Base-by-base conservation (phyloP, 495 filamentous ascomycete genomes). In the Xylaria scruposa region DNA sequence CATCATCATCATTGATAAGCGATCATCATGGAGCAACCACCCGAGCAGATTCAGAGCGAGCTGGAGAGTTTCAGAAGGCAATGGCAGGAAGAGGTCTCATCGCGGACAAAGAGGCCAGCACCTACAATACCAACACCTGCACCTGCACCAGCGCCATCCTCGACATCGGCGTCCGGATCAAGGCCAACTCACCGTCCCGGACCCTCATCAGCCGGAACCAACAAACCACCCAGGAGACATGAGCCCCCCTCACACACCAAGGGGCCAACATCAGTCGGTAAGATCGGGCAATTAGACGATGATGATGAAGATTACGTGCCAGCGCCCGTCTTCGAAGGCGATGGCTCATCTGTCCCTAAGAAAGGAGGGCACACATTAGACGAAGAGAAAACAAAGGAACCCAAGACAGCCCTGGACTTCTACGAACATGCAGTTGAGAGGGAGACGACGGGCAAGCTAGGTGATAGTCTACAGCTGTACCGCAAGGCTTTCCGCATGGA, bases 401-500 rank as follows among this genome's bases (percentile, higher is more conserved):
- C 92, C 15, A 83, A 83, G 29, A 93, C 94, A 9, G 96, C 96
- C 4, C 81, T 98, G 49, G 96, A 98, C 76, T 93, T 97, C 79
- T 98, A 97, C 76, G 96, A 98, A 79, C 87, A 88, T 79, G 97
- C 95, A 0, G 94, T 97, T 9, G 93, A 97, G 82, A 93, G 88
- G 76, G 97, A 98, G 81, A 86, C 85, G 0, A 90, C 90, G 70
- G 96, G 96, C 0, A 95, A 87, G 68, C 83, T 98, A 24, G 95
- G 96, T 4, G 96, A 98, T 73, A 98, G 96, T 80, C 76, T 99
- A 58, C 89, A 86, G 71, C 89, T 96, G 72, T 98, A 99, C 78
- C 88, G 96, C 67, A 94, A 93, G 77, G 96, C 96, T 4, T 98
- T 95, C 76, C 88, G 91, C 91, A 88, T 98, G 79, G 96, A 98